Percentiles rank a stretch among this genome's conserved stretches.
These are phyloP conservation scores for Coelastrella sp. DNA, from an alignment of 139 green algal species.

Conservation along the genomic window DNA sequence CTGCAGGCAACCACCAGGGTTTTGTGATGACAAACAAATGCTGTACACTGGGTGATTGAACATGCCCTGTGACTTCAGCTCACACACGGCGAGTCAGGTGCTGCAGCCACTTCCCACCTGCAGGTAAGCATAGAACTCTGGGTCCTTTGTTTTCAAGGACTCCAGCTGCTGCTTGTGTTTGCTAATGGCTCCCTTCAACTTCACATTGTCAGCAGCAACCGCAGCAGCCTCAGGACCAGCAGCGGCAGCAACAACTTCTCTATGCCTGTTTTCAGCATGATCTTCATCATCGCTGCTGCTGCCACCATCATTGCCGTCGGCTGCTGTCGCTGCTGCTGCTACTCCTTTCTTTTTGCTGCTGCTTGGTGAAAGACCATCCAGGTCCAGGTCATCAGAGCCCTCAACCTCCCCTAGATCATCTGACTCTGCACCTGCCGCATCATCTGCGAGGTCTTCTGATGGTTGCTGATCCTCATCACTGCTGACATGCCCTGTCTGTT, in stretches of 20 bases:
- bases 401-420: conserved; percentile 1
- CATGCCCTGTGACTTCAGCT: neutral
- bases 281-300: conserved; percentile 44
- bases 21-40: neutral
- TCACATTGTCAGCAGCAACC: conserved; percentile 60
- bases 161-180: conserved; percentile 86
- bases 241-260: conserved; percentile 19
- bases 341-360: neutral
- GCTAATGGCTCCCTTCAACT: conserved; percentile 49
- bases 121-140: conserved; percentile 93
- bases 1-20: neutral
- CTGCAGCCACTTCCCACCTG: conserved; percentile 46
- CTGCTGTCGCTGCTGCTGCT: conserved; percentile 13
- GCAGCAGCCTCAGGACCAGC: conserved; percentile 42
- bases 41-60: neutral
- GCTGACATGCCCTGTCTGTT: conserved; percentile 11
- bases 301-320: neutral
- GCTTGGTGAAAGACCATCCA: neutral
- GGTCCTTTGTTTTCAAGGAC: conserved; percentile 85
- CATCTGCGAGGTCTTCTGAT: neutral
- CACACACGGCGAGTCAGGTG: too few species aligned
- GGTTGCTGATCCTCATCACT: conserved; percentile 27
- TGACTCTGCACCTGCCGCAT: conserved; percentile 3
- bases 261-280: conserved; percentile 36
- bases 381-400: neutral